Evolutionary conservation across 176 grass and related monocot genomes (phyloP), one percentile per base, ranked within the genome.

Genomic region (Coix lacrymajobi): DNA sequence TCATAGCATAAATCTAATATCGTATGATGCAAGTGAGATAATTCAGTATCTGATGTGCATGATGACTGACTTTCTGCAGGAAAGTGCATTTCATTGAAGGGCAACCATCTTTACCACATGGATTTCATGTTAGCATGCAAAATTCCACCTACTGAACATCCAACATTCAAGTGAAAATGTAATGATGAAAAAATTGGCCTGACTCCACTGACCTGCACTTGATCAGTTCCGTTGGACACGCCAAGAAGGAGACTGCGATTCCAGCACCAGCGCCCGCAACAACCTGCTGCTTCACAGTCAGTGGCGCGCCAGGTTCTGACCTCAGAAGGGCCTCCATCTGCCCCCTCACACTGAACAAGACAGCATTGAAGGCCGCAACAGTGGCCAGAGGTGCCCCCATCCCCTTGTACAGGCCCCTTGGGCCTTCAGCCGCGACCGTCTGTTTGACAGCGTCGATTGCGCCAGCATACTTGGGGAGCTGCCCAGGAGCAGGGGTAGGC

Each of bases 371-470:
- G 24, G 92, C 95, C 7, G 95, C 92, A 2, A 97, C 92, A 0
- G 95, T 97, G 66, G 95, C 95, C 0, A 97, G 88, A 26, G 95
- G 95, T 25, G 92, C 92, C 14, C 95, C 95, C 95, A 97, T 94
- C 3, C 95, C 95, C 78, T 94, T 97, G n/a, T 97, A 97, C 22
- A 97, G 39, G 11, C 92, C 95, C 84, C 88, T 94, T 0, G 95
- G 90, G 1, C 95, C 95, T 77, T 97, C 95, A 22, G 92, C 73
- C 8, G 86, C 74, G 22, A 97, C 5, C 0, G 95, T 97, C 69
- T 97, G 81, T 80, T 94, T 97, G 32, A 97, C 90, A 5, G 95
- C 92, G 86, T 97, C 95, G 8, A 97, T 80, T 44, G 95, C 95
- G 4, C 95, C 95, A 0, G 90, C 75, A 43, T 91, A 98, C 74